Percentiles rank a stretch among this genome's conserved stretches.
Conservation (phyloP, 768 basidiomycete genomes). For the Tephrocybe sp. region DNA sequence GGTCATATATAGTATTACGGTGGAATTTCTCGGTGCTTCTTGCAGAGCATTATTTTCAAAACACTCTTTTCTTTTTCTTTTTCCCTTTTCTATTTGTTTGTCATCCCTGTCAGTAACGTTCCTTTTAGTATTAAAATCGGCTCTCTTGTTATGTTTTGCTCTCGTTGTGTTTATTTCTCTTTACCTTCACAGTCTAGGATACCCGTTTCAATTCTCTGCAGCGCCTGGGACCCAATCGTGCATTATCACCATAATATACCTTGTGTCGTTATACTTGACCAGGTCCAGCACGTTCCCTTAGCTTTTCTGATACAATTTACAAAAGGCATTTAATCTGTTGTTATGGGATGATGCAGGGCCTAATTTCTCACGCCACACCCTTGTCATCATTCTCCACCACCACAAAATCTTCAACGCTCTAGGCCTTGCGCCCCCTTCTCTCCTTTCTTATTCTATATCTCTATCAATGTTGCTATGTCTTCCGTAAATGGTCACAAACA, state of each 20-base stretch:
- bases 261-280: conserved; percentile 6
- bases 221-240: conserved; percentile 14
- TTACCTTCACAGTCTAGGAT: conserved; percentile 20
- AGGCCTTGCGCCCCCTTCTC: conserved; percentile 35
- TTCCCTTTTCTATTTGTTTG: conserved; percentile 9
- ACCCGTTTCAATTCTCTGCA: conserved; percentile 17
- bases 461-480: conserved; percentile 46
- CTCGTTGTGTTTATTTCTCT: conserved; percentile 25
- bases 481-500: conserved; percentile 56
- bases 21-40: conserved; percentile 14
- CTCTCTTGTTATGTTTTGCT: conserved; percentile 25
- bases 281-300: conserved; percentile 1
- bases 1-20: conserved; percentile 10
- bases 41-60: conserved; percentile 9
- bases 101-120: conserved; percentile 18
- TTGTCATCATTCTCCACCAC: conserved; percentile 3
- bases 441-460: conserved; percentile 31
- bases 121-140: conserved; percentile 3
- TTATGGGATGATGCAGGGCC: no score
- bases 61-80: conserved; percentile 7
- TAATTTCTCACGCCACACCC: conserved; percentile 17
- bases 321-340: not conserved
- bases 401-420: conserved; percentile 6
- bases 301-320: not conserved
- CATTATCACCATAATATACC: conserved; percentile 12